Evolutionary conservation across 352 stramenopile genomes (phyloP), one percentile per base, ranked within the genome.

Genomic region (Phytopythium chamaehyphon): DNA sequence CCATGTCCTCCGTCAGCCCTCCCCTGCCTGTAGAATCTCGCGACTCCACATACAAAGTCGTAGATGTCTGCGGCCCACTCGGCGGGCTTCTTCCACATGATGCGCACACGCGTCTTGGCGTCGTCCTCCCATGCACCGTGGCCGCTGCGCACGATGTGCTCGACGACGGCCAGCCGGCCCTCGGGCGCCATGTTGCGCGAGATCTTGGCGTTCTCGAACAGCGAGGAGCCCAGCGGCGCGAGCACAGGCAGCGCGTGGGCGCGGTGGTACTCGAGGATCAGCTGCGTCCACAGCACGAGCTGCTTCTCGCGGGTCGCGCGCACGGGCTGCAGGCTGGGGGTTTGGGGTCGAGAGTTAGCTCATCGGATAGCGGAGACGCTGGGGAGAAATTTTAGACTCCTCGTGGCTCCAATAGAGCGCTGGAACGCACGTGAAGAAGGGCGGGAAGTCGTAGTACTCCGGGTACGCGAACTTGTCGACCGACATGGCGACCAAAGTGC

Each of bases 151-250:
- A 93, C 81, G 42, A 93, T 59, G 50, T 91, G 76, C 53, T 90
- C 81, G 48, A 86, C 80, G 24, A 93, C 73, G 0, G 81, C 74
- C 33, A 79, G 56, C 0, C 78, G 76, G 2, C 78, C 80, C 46
- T 90, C 83, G 22, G 73, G 55, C 19, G 75, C 60, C 75, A 93
- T 89, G 48, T 88, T 93, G 23, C 83, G 73, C 16, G 76, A 88
- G 59, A 93, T 93, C 57, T 91, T 89, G 47, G 73, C 67, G 58
- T 93, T 93, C 54, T 90, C 81, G 37, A 93, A 93, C 39, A 93
- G 67, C 50, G 67, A 51, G 6, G 81, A 91, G 14, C 61, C 50
- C 24, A 82, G 75, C 0, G 83, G 83, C 61, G 85, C 76, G 51
- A 93, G 83, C 18, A 91, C 57, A 24, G 78, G 79, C 49, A 83